Base-by-base conservation (phyloP, 768 basidiomycete species). In the Rhodotorula toruloides region DNA sequence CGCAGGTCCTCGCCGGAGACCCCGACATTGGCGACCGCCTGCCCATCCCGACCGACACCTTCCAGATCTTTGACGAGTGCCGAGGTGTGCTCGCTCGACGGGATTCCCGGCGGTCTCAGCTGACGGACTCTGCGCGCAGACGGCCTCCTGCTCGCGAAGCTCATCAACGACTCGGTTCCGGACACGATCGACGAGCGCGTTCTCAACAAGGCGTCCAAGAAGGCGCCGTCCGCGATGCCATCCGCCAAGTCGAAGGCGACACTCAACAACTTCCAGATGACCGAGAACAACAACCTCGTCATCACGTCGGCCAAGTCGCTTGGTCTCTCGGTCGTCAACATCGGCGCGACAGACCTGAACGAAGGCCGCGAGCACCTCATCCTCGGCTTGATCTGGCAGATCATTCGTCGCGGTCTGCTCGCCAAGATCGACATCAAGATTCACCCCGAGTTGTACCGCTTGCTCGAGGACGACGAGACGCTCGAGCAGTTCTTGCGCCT, bases 261-360 rank as follows among this genome's bases (percentile, higher is more conserved):
- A 14, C 83, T 99, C 53, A 99, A 99, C 76, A 90, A 91, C 0
- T 99, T 99, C 84, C 92, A 99, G 75, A 97, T 97, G 74, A 98
- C 96, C 0, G 96, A 99, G 78, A 98, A 98, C 81, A 98, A 99
- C 83, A 99, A 98, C 79, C 96, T 99, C 76, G 94, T 98, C 76
- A 96, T 99, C 79, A 88, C 90, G 19, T 98, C 96, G 32, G 86
- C 94, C 43, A 97, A 97, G 80, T 93, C 89, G 77, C 98, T 99
- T 71, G 94, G 96, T 43, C 96, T 96, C 76, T 94, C 91, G 4
- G 92, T 97, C 59, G 94, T 99, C 79, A 99, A 99, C 79, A 97
- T 99, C 70, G 96, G 96, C 32, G 88, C 94, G 0, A 82, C 85
- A 5, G 96, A 99, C 79, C 81, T 99, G 56, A 83, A 91, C 36